Percentiles rank a stretch among this genome's conserved stretches.
phyloP scores from a whole-genome alignment of 2,329 filamentous ascomycete genomes.

The Fusarium bactridioides region DNA sequence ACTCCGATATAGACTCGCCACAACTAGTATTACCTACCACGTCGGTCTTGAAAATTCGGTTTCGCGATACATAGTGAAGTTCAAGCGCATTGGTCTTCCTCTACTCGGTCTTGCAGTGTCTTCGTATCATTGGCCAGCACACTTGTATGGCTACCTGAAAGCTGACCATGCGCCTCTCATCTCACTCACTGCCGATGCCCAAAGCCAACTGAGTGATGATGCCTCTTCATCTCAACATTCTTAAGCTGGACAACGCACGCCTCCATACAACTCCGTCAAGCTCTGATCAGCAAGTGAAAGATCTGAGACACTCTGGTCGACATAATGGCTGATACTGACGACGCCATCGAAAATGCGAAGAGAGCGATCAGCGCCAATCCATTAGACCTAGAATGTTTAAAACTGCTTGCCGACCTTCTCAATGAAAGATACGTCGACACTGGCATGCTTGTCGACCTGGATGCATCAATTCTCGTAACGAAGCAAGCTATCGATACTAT shows the following conservation, averaged over 20 bases:
- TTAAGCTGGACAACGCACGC: not conserved
- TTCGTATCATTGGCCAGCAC: not conserved
- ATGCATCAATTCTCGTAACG: not conserved
- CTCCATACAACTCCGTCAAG: not conserved
- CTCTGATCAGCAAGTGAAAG: not conserved
- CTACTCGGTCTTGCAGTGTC: not conserved
- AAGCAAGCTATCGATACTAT: not conserved
- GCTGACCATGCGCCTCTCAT: not conserved
- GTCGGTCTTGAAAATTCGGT: no score
- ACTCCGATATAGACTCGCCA: no score
- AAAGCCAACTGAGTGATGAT: not conserved
- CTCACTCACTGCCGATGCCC: not conserved
- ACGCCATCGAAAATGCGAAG: not conserved
- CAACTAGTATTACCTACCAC: no score
- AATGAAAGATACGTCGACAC: not conserved
- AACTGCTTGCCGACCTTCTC: not conserved
- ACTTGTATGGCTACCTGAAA: not conserved
- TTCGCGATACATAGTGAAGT: no score
- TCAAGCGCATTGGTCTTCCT: no score
- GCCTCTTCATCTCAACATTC: not conserved
- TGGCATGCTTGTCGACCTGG: not conserved
- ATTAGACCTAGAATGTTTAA: fast-evolving
- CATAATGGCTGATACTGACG: not conserved
- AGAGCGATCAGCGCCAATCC: not conserved
- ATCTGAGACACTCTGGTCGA: not conserved